Percentiles rank a stretch among this genome's conserved stretches.
These are phyloP conservation scores for Picea sitchensis DNA, from an alignment of 75 land plant species.

Conservation along the genomic window DNA sequence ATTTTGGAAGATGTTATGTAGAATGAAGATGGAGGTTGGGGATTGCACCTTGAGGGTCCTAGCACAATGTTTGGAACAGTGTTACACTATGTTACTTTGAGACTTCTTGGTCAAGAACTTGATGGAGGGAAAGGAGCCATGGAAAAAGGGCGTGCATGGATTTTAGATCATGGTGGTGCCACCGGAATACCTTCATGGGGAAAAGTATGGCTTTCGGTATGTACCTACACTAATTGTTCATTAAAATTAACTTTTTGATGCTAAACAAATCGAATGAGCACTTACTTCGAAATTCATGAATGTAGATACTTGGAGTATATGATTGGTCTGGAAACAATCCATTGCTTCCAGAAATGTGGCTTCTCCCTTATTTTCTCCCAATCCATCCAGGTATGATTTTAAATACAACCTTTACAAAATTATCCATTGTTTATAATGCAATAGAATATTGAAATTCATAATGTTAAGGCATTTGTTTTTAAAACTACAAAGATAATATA, in stretches of 20 bases:
- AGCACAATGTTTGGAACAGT: conserved; percentile 97
- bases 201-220: conserved; percentile 97
- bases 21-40: conserved; percentile 99
- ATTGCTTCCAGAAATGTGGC: conserved; percentile 90
- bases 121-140: conserved; percentile 67
- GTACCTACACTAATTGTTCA: conserved; percentile 3
- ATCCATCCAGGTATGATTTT: conserved; percentile 80
- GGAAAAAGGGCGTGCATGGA: conserved; percentile 84
- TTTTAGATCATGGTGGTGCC: conserved; percentile 86
- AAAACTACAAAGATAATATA: no score
- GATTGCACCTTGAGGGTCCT: conserved; percentile 91
- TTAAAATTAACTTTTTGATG: neutral
- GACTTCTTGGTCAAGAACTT: conserved; percentile 84
- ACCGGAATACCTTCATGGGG: conserved; percentile 94
- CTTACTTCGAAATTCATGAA: neutral
- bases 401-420: no score
- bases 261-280: neutral
- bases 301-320: conserved; percentile 93
- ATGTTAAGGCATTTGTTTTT: no score
- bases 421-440: no score
- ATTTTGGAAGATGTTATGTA: conserved; percentile 14
- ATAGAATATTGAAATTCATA: no score
- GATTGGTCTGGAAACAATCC: conserved; percentile 98
- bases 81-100: conserved; percentile 79
- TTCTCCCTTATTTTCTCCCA: conserved; percentile 82